Conservation (phyloP, 768 basidiomycete genomes). For the Coprinellus micaceus region DNA sequence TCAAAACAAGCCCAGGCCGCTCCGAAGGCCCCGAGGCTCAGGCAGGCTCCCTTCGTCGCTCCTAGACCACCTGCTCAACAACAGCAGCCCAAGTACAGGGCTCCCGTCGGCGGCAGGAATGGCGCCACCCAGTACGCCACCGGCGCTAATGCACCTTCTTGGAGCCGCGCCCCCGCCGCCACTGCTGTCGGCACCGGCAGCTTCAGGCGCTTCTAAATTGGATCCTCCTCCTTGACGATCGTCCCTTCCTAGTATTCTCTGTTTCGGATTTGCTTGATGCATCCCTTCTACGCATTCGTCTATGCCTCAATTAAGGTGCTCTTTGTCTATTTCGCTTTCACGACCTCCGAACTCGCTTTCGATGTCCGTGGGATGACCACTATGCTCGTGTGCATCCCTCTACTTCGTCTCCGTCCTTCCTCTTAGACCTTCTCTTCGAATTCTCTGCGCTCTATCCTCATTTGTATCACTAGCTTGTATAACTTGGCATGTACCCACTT, state of each 20-base stretch:
- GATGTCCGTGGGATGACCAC: no score
- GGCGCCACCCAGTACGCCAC: constrained; percentile 7
- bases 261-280: neutral
- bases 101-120: constrained; percentile 16
- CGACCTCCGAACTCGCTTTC: neutral
- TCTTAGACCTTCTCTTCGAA: neutral
- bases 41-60: no score
- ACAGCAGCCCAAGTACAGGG: constrained; percentile 15
- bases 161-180: constrained; percentile 13
- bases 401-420: neutral
- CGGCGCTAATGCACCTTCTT: constrained; percentile 10
- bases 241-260: no score
- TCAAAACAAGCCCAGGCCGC: constrained; percentile 5
- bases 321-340: neutral
- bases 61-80: neutral
- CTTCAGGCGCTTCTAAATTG: constrained; percentile 13
- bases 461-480: constrained; percentile 5
- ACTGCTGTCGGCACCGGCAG: no score
- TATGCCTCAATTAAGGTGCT: neutral
- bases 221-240: no score
- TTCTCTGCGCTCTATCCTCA: neutral
- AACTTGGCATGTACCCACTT: neutral
- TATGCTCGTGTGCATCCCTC: no score
- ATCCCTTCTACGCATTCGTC: neutral
- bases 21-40: neutral